Conservation (phyloP, 202 grass and related monocot genomes). For the Setaria viridis region DNA sequence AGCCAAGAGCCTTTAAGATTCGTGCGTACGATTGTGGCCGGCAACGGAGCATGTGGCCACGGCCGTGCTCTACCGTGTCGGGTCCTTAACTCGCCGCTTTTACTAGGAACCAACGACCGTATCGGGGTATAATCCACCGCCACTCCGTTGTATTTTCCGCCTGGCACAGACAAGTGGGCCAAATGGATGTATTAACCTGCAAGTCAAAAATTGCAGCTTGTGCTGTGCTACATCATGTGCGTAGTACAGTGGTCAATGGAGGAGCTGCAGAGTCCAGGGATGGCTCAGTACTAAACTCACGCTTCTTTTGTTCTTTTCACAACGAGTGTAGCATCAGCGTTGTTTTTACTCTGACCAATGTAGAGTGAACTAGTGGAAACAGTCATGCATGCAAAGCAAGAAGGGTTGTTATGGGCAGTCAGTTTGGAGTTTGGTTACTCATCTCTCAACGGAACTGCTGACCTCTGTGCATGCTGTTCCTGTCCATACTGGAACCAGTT, state of each 20-base stretch:
- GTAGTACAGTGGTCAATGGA: background rate
- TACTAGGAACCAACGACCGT: constrained; percentile 26
- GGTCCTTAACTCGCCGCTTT: constrained; percentile 24
- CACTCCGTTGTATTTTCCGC: background rate
- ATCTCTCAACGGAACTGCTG: background rate
- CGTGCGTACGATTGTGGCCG: background rate
- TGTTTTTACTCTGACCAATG: background rate
- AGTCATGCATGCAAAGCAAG: background rate
- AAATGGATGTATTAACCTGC: background rate
- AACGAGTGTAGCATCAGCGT: background rate
- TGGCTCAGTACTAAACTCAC: background rate
- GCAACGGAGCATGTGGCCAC: constrained; percentile 29
- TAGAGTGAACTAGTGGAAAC: background rate
- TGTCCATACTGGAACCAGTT: constrained; percentile 34
- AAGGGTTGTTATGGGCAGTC: background rate
- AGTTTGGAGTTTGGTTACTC: background rate
- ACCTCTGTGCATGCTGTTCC: background rate
- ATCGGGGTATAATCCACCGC: constrained; percentile 9
- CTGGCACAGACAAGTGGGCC: background rate
- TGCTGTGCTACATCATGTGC: background rate
- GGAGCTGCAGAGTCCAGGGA: background rate
- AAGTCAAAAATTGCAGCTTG: background rate
- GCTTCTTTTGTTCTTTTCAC: background rate
- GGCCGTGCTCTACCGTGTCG: constrained; percentile 18
- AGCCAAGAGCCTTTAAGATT: constrained; percentile 35